Base-by-base conservation (phyloP, 1,284 basidiomycete genomes). In the Ganoderma lingzhi region DNA sequence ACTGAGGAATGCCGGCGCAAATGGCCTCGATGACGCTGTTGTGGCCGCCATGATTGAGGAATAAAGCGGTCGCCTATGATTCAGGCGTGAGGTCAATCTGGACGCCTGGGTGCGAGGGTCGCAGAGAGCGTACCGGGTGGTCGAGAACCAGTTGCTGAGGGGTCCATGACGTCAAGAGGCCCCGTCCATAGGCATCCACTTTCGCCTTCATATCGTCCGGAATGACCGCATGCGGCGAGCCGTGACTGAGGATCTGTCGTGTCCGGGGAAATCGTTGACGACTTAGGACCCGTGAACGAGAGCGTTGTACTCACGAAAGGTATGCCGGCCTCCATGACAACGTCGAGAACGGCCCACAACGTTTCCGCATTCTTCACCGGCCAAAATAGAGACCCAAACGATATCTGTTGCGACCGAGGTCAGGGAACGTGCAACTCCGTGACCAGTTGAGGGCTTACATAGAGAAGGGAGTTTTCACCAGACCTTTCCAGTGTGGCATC, bases 11-110 rank as follows among this genome's bases (percentile, higher is more conserved):
- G 12, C 75, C 76, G 1, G 68, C 60, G 6, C 32, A 42, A 10
- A 75, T 66, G 1, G 75, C 37, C 62, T 77, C 76, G 3, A 72
- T 65, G 15, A 72, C 66, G 51, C 73, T 66, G 70, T 74, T 76
- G 23, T 76, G 76, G 8, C 75, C 76, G 28, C 73, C 70, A 53
- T 77, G 76, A 10, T 70, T 71, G 28, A 77, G 66, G 66, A 71
- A 76, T 73, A 73, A 75, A 0, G 71, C 75, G 0, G 72, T 75
- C 1, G 71, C 76, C 74, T 75, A 51, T 32, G 4, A 28, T 12
- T n/a, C 10, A 9, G n/a, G 44, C 14, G 42, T 17, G 17, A 17
- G 42, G 42, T 51, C n/a, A 51, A 2, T 28, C 6, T 44, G 42
- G 15, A 44, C 12, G 10, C n/a, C 9, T 9, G 9, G 4, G 8